Conservation (phyloP, 2,329 filamentous ascomycete species). For the Colletotrichum ledebouriae region DNA sequence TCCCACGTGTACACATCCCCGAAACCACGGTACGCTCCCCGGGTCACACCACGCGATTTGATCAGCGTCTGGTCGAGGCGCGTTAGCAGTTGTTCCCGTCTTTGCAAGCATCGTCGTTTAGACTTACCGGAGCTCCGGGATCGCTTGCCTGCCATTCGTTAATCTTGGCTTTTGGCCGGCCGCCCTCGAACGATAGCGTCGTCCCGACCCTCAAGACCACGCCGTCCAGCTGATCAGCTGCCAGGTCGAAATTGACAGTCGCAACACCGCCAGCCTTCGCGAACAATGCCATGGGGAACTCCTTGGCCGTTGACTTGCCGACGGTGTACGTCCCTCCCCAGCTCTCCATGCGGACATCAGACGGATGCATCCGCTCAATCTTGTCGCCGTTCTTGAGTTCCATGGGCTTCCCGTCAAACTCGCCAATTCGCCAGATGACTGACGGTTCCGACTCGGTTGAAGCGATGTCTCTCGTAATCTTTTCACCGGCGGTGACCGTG, state of each 20-base stretch:
- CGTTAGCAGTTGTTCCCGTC: conserved; percentile 47
- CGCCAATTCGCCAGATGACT: conserved; percentile 67
- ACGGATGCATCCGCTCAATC: conserved; percentile 70
- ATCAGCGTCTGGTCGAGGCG: conserved; percentile 52
- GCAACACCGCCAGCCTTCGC: conserved; percentile 61
- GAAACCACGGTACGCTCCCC: conserved; percentile 69
- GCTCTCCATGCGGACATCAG: conserved; percentile 64
- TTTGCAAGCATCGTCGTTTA: conserved; percentile 46
- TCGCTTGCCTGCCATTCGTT: conserved; percentile 50
- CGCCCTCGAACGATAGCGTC: conserved; percentile 68
- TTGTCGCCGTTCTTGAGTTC: conserved; percentile 71
- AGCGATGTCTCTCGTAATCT: conserved; percentile 62
- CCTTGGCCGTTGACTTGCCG: conserved; percentile 58
- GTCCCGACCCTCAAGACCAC: conserved; percentile 69
- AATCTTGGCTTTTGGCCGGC: conserved; percentile 60
- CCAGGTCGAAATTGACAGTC: conserved; percentile 64
- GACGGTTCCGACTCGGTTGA: conserved; percentile 54
- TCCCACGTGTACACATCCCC: conserved; percentile 69
- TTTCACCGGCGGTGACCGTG: conserved; percentile 60
- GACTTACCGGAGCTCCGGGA: conserved; percentile 52
- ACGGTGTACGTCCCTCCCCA: conserved; percentile 68
- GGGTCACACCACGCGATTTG: conserved; percentile 68
- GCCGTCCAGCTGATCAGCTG: conserved; percentile 55
- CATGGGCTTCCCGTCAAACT: conserved; percentile 68
- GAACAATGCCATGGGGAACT: conserved; percentile 71